phyloP scores from a whole-genome alignment of 352 stramenopile genomes.

The Globisporangium acanthophoron region DNA sequence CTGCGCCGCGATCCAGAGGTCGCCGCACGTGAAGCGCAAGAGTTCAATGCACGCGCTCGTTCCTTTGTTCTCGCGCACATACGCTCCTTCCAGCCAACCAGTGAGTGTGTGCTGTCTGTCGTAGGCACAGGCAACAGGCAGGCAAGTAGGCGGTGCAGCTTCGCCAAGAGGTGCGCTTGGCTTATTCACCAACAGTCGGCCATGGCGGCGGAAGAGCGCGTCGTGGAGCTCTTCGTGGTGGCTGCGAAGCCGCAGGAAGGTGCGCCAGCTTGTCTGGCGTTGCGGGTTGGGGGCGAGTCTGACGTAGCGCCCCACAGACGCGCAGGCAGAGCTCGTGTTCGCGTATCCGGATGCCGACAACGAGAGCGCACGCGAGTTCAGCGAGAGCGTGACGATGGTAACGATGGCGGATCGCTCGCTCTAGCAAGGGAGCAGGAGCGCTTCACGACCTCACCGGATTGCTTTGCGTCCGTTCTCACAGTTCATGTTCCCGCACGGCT shows the following conservation, averaged over 20 bases:
- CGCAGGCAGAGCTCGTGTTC: slow-evolving; percentile 23
- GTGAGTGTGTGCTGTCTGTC: too few species aligned
- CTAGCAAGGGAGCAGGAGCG: too few species aligned
- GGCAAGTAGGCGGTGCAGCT: not conserved
- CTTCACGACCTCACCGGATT: too few species aligned
- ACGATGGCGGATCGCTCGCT: too few species aligned
- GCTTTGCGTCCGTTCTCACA: slow-evolving; percentile 2
- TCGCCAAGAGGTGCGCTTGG: too few species aligned
- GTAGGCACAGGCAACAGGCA: not conserved
- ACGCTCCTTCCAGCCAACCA: too few species aligned
- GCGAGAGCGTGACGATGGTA: slow-evolving; percentile 44
- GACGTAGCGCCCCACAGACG: slow-evolving; percentile 6
- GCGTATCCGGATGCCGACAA: slow-evolving; percentile 25
- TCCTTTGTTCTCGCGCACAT: too few species aligned
- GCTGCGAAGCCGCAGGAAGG: slow-evolving; percentile 23
- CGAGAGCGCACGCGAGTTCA: slow-evolving; percentile 32
- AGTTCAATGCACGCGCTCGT: too few species aligned
- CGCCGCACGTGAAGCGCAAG: too few species aligned
- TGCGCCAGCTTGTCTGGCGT: slow-evolving; percentile 3
- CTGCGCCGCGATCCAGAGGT: too few species aligned
- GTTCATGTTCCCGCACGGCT: slow-evolving; percentile 49
- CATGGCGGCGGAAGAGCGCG: slow-evolving; percentile 7
- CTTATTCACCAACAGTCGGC: not conserved
- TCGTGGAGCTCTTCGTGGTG: slow-evolving; percentile 44
- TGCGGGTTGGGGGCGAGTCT: not conserved